phyloP scores from a whole-genome alignment of 495 filamentous ascomycete species.

The Xylaria intraflava region DNA sequence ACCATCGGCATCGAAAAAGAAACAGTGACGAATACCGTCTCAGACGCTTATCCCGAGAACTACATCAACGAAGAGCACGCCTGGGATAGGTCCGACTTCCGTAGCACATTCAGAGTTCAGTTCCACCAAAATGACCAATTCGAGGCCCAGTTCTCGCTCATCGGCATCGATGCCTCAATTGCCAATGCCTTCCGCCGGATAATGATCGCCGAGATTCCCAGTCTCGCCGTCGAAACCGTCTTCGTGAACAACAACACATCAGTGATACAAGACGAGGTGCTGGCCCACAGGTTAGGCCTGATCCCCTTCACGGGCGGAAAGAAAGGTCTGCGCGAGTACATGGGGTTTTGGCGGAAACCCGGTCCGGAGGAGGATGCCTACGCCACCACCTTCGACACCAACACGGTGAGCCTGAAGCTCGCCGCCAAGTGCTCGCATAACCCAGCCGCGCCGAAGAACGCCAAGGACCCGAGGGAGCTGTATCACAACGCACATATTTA shows the following conservation, averaged over 20 bases:
- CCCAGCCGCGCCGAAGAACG: slow-evolving; percentile 55
- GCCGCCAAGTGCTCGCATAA: slow-evolving; percentile 72
- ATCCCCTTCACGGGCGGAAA: slow-evolving; percentile 78
- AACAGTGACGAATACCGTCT: slow-evolving; percentile 79
- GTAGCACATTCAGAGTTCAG: slow-evolving; percentile 59
- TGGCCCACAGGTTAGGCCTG: slow-evolving; percentile 80
- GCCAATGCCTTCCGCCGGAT: slow-evolving; percentile 98
- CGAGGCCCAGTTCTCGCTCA: slow-evolving; percentile 80
- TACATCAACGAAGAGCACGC: slow-evolving; percentile 84
- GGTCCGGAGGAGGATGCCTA: slow-evolving; percentile 29
- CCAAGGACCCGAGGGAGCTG: slow-evolving; percentile 72
- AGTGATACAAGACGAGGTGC: slow-evolving; percentile 94
- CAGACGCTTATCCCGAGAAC: slow-evolving; percentile 84
- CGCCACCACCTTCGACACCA: slow-evolving; percentile 58
- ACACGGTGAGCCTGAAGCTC: slow-evolving; percentile 69
- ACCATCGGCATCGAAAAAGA: slow-evolving; percentile 80
- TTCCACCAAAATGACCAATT: slow-evolving; percentile 73
- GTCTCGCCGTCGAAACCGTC: slow-evolving; percentile 85
- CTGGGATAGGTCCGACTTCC: slow-evolving; percentile 77
- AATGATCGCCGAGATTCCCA: slow-evolving; percentile 89
- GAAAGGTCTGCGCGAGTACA: slow-evolving; percentile 61
- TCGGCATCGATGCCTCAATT: slow-evolving; percentile 84
- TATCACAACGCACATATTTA: slow-evolving; percentile 86
- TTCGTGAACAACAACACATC: slow-evolving; percentile 93
- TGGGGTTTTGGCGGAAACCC: slow-evolving; percentile 65